Evolutionary conservation across 139 green algal genomes (phyloP), one percentile per base, ranked within the genome.

Genomic region (Desmodesmus armatus): DNA sequence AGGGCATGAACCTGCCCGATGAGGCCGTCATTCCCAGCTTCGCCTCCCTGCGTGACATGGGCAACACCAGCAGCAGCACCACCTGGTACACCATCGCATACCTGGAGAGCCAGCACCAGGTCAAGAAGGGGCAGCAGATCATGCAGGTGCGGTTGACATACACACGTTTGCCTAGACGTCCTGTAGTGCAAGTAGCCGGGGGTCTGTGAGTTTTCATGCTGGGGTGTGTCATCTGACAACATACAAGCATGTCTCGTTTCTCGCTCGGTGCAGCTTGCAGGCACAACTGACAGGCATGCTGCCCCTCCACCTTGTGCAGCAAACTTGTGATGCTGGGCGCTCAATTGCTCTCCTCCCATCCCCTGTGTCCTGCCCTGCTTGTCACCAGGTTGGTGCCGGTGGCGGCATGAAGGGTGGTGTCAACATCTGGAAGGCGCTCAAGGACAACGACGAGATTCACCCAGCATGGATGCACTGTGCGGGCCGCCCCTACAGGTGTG

Each of bases 31-130:
- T 93, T 33, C 87, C 88, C 13, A 90, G 78, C 84, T 93, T 90
- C 66, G 90, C 88, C 4, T 69, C 63, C 27, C 85, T 93, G 69
- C 44, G 75, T 2, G 89, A 90, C 74, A 91, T 91, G 39, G 90
- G 90, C 87, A 93, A 93, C 83, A 93, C 90, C 31, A 78, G 39
- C 44, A 73, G 66, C 87, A 88, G 75, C 77, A 92, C 90, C 29
- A 94, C 91, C 17, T 93, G 91, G 91, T 94, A 94, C 88, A 90
- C 87, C n/a, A 75, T 94, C 70, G 88, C 83, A 2, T 89, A 89
- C 79, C 37, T 92, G 3, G 91, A 94, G 88, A 88, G 66, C 15
- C 33, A 88, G 37, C 55, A 83, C 6, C 88, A 89, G 2, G 88
- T 93, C 31, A 73, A 80, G 2, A 85, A 72, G 60, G 88, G 88